Evolutionary conservation across 176 grass and related monocot genomes (phyloP).

Genomic region (Panicum miliaceum): DNA sequence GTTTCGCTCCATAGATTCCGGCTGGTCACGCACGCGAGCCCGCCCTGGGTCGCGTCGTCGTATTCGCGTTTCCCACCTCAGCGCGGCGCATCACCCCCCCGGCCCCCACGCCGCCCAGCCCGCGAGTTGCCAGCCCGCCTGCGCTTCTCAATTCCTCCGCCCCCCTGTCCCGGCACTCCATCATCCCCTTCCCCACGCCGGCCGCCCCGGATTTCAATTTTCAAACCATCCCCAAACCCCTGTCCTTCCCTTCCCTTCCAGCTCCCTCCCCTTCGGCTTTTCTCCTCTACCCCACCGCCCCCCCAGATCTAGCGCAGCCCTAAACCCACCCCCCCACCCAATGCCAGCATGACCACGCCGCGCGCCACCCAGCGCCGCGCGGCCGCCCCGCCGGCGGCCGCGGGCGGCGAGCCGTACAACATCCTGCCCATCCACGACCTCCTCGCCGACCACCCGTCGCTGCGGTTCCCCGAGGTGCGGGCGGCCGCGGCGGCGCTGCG

Average conservation of each 20-base stretch:
- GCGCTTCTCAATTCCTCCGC: constrained; percentile 25
- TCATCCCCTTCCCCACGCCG: constrained; percentile 23
- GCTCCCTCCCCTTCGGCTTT: not conserved
- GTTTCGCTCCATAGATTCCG: not conserved
- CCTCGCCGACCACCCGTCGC: constrained; percentile 82
- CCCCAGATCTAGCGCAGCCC: constrained; percentile 46
- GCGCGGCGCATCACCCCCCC: not conserved
- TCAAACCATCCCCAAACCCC: constrained; percentile 49
- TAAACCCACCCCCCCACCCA: constrained; percentile 29
- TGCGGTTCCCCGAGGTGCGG: constrained; percentile 84
- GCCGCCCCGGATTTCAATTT: constrained; percentile 42
- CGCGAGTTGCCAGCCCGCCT: not conserved
- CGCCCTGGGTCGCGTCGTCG: not conserved
- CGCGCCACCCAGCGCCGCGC: constrained; percentile 31
- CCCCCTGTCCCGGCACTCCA: not conserved
- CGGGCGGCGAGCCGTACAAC: constrained; percentile 64
- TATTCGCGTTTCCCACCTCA: constrained; percentile 13
- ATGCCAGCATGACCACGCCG: constrained; percentile 68
- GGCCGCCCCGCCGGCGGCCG: constrained; percentile 17
- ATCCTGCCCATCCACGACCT: constrained; percentile 95
- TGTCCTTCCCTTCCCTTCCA: not conserved
- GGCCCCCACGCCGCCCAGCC: not conserved
- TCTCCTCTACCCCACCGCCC: not conserved
- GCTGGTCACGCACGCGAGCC: not conserved
- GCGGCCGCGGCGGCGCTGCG: constrained; percentile 73